These are phyloP conservation scores for Plantago rigida DNA, from an alignment of 305 asterid genomes.

Conservation along the genomic window DNA sequence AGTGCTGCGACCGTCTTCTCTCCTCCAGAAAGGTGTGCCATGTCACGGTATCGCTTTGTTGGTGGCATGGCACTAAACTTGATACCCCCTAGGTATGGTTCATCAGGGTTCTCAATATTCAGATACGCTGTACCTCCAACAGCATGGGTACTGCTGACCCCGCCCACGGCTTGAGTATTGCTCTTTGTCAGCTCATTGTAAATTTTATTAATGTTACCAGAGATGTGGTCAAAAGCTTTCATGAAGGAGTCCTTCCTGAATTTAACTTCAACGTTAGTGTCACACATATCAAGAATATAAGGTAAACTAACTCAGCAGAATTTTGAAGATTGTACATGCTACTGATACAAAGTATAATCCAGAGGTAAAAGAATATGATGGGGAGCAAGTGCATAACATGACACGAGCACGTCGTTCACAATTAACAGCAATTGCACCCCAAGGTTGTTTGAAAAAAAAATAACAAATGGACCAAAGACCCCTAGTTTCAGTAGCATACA, in stretches of 20 bases:
- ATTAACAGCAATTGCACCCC: too few relatives aligned
- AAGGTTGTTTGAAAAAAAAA: too few relatives aligned
- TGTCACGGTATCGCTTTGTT: slow-evolving; percentile 90
- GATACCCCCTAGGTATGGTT: slow-evolving; percentile 88
- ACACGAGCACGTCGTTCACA: not conserved
- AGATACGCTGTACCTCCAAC: slow-evolving; percentile 66
- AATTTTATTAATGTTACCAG: slow-evolving; percentile 62
- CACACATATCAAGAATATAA: slow-evolving; percentile 14
- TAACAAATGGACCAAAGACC: too few relatives aligned
- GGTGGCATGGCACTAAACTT: slow-evolving; percentile 99
- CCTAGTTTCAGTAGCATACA: too few relatives aligned
- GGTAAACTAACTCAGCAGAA: slow-evolving; percentile 12
- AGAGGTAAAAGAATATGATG: not conserved
- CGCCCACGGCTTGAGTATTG: slow-evolving; percentile 50
- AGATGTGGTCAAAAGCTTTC: slow-evolving; percentile 82
- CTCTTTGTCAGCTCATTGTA: slow-evolving; percentile 66
- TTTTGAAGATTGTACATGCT: slow-evolving; percentile 9
- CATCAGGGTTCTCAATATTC: slow-evolving; percentile 70
- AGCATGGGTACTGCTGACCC: slow-evolving; percentile 50
- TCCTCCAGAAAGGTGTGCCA: slow-evolving; percentile 93
- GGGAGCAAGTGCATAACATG: not conserved
- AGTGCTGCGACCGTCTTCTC: slow-evolving; percentile 99
- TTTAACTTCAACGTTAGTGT: slow-evolving; percentile 26
- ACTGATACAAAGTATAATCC: slow-evolving; percentile 9
- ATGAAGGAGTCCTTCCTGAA: slow-evolving; percentile 64